Conservation (phyloP, 805 yeast genomes). For the Pichia nakasei region DNA sequence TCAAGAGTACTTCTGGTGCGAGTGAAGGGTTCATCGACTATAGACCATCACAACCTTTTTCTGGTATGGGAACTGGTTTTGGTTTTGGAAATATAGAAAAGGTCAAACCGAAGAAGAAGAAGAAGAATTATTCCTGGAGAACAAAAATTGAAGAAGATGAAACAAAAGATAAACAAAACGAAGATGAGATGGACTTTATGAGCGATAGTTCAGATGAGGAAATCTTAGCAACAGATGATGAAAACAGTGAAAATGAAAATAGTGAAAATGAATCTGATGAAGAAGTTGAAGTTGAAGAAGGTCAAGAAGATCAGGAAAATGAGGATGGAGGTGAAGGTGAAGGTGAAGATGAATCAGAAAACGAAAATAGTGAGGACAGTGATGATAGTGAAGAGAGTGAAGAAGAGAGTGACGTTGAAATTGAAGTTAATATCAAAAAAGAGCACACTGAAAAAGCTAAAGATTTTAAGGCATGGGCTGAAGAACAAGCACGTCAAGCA, state of each 20-base stretch:
- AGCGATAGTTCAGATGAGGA: slow-evolving; percentile 23
- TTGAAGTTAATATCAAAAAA: slow-evolving; percentile 29
- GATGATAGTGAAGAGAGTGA: slow-evolving; percentile 28
- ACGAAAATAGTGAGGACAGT: slow-evolving; percentile 26
- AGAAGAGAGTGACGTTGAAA: slow-evolving; percentile 23
- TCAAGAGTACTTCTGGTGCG: slow-evolving; percentile 27
- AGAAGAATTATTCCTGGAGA: slow-evolving; percentile 67
- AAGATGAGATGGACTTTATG: slow-evolving; percentile 55
- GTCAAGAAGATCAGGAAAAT: slow-evolving; percentile 19
- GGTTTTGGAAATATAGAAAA: slow-evolving; percentile 48
- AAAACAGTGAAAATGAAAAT: slow-evolving; percentile 12
- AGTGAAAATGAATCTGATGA: slow-evolving; percentile 10
- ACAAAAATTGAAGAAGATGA: slow-evolving; percentile 42
- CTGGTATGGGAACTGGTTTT: slow-evolving; percentile 58
- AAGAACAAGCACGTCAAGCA: slow-evolving; percentile 51
- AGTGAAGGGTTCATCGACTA: slow-evolving; percentile 54
- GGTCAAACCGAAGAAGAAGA: slow-evolving; percentile 34
- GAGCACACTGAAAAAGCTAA: slow-evolving; percentile 43
- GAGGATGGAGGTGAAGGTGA: slow-evolving; percentile 24
- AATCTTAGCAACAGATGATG: slow-evolving; percentile 13
- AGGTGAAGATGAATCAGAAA: slow-evolving; percentile 25
- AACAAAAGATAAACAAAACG: slow-evolving; percentile 33
- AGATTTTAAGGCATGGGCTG: slow-evolving; percentile 86
- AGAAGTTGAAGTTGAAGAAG: slow-evolving; percentile 20
- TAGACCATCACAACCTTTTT: slow-evolving; percentile 44